These are phyloP conservation scores for Phanerochaete sordida DNA, from an alignment of 768 basidiomycete genomes.

Conservation along the genomic window DNA sequence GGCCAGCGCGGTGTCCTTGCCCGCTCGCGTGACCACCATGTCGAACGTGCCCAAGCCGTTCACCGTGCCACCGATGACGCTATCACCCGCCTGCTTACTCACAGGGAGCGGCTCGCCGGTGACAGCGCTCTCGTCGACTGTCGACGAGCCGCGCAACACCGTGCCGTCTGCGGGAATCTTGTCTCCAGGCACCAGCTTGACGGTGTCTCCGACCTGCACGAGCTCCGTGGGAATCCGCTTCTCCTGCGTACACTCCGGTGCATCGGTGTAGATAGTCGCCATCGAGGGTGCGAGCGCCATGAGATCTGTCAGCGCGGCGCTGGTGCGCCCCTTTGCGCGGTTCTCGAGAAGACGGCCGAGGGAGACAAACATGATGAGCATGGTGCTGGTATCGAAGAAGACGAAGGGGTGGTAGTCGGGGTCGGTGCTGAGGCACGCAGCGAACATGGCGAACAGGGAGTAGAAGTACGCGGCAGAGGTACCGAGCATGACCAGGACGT, in stretches of 20 bases:
- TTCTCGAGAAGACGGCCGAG: slow-evolving; percentile 96
- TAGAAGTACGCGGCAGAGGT: slow-evolving; percentile 94
- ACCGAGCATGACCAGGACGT: slow-evolving; percentile 93
- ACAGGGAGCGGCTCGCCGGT: slow-evolving; percentile 93
- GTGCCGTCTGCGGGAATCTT: slow-evolving; percentile 95
- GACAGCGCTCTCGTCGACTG: slow-evolving; percentile 93
- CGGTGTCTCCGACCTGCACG: slow-evolving; percentile 88
- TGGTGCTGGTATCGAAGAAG: slow-evolving; percentile 98
- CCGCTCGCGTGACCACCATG: slow-evolving; percentile 92
- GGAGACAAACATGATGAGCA: slow-evolving; percentile 97
- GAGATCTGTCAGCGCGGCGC: slow-evolving; percentile 92
- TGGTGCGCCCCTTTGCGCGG: slow-evolving; percentile 94
- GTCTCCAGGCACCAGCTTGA: slow-evolving; percentile 95
- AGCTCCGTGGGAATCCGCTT: slow-evolving; percentile 93
- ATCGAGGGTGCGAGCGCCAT: slow-evolving; percentile 95
- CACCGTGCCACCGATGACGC: slow-evolving; percentile 94
- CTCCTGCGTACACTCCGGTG: slow-evolving; percentile 74
- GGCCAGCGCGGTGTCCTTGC: slow-evolving; percentile 92
- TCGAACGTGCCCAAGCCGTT: slow-evolving; percentile 98
- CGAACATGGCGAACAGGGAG: slow-evolving; percentile 68
- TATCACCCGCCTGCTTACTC: slow-evolving; percentile 77
- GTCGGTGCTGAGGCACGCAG: slow-evolving; percentile 59
- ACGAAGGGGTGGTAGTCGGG: slow-evolving; percentile 75
- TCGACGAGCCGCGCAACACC: slow-evolving; percentile 81
- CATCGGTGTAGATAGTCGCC: slow-evolving; percentile 93